phyloP scores from a whole-genome alignment of 2,329 filamentous ascomycete genomes.

The Sphaerostilbella broomeana region DNA sequence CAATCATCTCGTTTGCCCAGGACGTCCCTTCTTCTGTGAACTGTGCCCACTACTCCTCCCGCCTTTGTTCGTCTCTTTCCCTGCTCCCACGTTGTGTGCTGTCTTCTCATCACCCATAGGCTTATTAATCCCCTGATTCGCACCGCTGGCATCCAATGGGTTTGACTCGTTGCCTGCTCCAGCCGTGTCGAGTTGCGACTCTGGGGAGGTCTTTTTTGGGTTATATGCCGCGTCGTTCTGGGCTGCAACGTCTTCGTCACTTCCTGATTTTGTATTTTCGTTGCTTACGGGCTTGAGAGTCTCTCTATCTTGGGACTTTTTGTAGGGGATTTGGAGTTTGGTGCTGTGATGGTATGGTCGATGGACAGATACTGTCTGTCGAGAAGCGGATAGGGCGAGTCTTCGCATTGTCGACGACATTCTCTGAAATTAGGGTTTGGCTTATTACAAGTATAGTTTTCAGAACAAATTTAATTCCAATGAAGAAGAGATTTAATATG shows the following conservation, averaged over 20 bases:
- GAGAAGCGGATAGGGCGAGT: constrained; percentile 13
- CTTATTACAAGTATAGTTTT: not conserved
- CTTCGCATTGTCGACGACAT: constrained; percentile 18
- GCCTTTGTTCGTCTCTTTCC: constrained; percentile 28
- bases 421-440: not conserved
- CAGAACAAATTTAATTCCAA: not conserved
- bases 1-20: too few relatives aligned
- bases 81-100: constrained; percentile 26
- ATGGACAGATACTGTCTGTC: constrained; percentile 1
- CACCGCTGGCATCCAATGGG: constrained; percentile 37
- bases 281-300: constrained; percentile 57
- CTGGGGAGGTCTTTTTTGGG: constrained; percentile 59
- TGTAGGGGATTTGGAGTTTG: constrained; percentile 33
- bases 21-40: constrained; percentile 28
- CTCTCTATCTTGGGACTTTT: constrained; percentile 51
- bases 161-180: constrained; percentile 26
- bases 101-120: constrained; percentile 31
- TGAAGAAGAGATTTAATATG: not conserved
- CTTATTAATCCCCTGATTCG: constrained; percentile 38
- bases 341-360: constrained; percentile 30
- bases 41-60: constrained; percentile 28
- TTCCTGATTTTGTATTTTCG: constrained; percentile 63
- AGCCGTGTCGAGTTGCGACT: constrained; percentile 45
- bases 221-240: constrained; percentile 61
- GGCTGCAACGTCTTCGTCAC: constrained; percentile 52